Percentiles rank a stretch among this genome's conserved stretches.
Conservation (phyloP, 116 monocot species). For the Papilionanthe hybrid region DNA sequence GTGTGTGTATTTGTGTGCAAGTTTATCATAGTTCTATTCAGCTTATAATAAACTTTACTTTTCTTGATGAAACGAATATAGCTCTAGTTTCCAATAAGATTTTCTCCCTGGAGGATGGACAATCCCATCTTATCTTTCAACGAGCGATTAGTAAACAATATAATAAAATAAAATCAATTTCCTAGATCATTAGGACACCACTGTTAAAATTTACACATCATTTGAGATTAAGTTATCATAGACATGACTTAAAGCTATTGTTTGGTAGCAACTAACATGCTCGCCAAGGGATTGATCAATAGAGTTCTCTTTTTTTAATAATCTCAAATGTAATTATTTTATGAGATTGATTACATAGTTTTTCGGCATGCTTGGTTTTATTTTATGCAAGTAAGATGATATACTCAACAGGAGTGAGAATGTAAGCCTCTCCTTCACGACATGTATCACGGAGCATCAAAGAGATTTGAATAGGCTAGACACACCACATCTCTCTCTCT, state of each 20-base stretch:
- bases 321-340: constrained; percentile 6
- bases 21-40: no score
- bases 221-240: constrained; percentile 6
- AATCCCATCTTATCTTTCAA: neutral
- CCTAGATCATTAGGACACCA: neutral
- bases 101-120: neutral
- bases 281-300: neutral
- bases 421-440: neutral
- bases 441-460: constrained; percentile 3
- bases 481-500: neutral
- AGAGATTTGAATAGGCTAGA: neutral
- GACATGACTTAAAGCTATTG: neutral
- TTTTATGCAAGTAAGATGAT: constrained; percentile 9
- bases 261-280: neutral
- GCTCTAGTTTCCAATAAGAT: neutral
- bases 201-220: neutral
- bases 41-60: no score
- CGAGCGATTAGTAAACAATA: neutral
- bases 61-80: neutral
- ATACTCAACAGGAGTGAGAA: neutral
- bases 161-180: neutral
- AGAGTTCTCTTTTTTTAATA: neutral
- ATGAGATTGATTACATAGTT: constrained; percentile 7
- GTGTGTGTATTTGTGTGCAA: no score
- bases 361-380: constrained; percentile 3